Evolutionary conservation across 768 basidiomycete species (phyloP), one percentile per base, ranked within the genome.

Genomic region (Symmetrospora coprosmae): DNA sequence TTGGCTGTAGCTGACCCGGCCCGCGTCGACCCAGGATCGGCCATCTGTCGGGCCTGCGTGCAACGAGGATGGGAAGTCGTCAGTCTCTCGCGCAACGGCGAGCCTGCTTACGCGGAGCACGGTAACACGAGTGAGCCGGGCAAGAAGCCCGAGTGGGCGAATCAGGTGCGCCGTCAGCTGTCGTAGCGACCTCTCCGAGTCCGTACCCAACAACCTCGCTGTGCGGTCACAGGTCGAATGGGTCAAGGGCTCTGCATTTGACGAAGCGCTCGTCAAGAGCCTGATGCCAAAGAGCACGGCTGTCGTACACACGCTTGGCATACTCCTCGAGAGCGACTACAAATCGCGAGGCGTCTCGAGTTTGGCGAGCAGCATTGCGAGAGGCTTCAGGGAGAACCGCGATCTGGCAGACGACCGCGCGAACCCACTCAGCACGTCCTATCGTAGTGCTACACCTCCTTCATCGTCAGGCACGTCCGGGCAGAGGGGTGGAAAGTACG

Each of bases 301-400:
- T 0, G 84, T 97, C 28, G 88, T 99, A 35, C 90, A 96, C 71
- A 92, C 94, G 1, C 77, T 97, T 19, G 94, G 94, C 43, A 87
- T 84, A 9, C 80, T 99, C 48, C 75, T 97, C 31, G 87, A 91
- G 70, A 81, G 82, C 67, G 76, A 73, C 41, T 99, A 99, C 77
- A 99, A 99, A 73, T 71, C 75, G 35, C 79, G 82, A 35, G 66
- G 96, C 41, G 76, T 76, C 1, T 47, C 41, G 8, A 56, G 66
- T 9, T 77, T 50, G 81, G 82, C 13, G 75, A 85, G 77, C 76
- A 11, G 72, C 85, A 34, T 55, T 79, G 58, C 73, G 76, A 55
- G 78, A 76, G 53, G 67, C 85, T 31, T 67, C 75, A 27, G 75
- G 75, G 74, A 48, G 49, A 72, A 43, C 56, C 67, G n/a, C 75